Evolutionary conservation across 2,329 filamentous ascomycete genomes (phyloP).

Genomic region (Sporothrix globosa): DNA sequence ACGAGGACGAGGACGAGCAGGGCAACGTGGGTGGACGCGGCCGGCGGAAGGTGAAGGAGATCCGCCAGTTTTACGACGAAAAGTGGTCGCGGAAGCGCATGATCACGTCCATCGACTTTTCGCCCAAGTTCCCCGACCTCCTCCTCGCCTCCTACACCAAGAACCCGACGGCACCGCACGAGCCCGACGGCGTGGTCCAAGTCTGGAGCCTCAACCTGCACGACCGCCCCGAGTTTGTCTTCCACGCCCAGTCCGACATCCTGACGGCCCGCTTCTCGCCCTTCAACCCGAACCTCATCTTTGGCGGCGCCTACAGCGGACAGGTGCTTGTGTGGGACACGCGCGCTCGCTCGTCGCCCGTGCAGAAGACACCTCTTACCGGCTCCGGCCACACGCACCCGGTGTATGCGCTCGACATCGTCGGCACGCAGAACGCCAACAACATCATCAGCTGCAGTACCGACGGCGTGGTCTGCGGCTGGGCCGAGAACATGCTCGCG

Average conservation of each 20-base stretch:
- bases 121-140: constrained; percentile 90
- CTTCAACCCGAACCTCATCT: constrained; percentile 93
- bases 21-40: constrained; percentile 72
- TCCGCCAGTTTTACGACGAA: constrained; percentile 92
- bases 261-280: constrained; percentile 97
- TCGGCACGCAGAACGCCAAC: constrained; percentile 97
- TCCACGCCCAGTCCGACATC: constrained; percentile 94
- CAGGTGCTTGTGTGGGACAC: constrained; percentile 98
- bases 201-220: constrained; percentile 97
- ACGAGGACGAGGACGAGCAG: constrained; percentile 82
- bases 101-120: constrained; percentile 95
- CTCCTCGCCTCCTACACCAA: constrained; percentile 96
- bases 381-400: constrained; percentile 95
- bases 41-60: constrained; percentile 77
- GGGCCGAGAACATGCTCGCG: constrained; percentile 97
- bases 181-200: constrained; percentile 89
- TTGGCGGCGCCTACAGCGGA: constrained; percentile 94
- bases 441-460: constrained; percentile 98
- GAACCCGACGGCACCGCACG: constrained; percentile 90
- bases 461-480: constrained; percentile 93
- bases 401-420: constrained; percentile 91
- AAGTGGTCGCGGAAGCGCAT: constrained; percentile 97
- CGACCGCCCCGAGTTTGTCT: constrained; percentile 91
- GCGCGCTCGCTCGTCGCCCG: constrained; percentile 81
- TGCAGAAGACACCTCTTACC: constrained; percentile 94